Evolutionary conservation across 441 rosid genomes (phyloP).

Genomic region (Erodium trifolium): DNA sequence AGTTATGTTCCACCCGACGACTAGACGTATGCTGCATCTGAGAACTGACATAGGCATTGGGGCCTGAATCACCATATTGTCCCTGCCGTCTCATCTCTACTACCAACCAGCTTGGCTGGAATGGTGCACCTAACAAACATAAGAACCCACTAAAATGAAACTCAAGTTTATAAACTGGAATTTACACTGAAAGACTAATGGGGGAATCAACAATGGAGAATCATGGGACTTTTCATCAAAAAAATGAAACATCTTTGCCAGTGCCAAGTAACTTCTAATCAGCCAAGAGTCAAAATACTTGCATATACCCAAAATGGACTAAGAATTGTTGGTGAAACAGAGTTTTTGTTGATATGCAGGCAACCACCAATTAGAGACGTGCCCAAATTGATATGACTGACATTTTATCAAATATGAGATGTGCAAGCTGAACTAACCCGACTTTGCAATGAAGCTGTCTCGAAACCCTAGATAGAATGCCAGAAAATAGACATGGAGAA

Average conservation of each 20-base stretch:
- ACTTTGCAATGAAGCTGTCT: background rate
- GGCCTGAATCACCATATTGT: slow-evolving; percentile 48
- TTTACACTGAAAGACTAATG: background rate
- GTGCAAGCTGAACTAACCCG: too few relatives aligned
- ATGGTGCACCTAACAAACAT: slow-evolving; percentile 14
- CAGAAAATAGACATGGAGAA: background rate
- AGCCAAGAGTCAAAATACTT: background rate
- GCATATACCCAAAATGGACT: background rate
- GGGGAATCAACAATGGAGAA: background rate
- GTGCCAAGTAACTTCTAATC: background rate
- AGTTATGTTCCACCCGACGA: slow-evolving; percentile 42
- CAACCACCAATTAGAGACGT: background rate
- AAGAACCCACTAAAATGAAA: background rate
- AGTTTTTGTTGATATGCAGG: background rate
- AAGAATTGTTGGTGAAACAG: background rate
- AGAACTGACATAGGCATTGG: slow-evolving; percentile 42
- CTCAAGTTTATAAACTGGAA: background rate
- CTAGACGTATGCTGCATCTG: slow-evolving; percentile 50
- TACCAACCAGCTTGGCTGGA: slow-evolving; percentile 10
- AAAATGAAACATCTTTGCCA: background rate
- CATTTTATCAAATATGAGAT: too few relatives aligned
- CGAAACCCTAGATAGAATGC: background rate
- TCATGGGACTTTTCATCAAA: too few relatives aligned
- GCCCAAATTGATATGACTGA: background rate
- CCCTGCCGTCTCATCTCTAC: slow-evolving; percentile 58